Conservation (phyloP, 2,329 filamentous ascomycete genomes). For the Pseudonectria buxi region DNA sequence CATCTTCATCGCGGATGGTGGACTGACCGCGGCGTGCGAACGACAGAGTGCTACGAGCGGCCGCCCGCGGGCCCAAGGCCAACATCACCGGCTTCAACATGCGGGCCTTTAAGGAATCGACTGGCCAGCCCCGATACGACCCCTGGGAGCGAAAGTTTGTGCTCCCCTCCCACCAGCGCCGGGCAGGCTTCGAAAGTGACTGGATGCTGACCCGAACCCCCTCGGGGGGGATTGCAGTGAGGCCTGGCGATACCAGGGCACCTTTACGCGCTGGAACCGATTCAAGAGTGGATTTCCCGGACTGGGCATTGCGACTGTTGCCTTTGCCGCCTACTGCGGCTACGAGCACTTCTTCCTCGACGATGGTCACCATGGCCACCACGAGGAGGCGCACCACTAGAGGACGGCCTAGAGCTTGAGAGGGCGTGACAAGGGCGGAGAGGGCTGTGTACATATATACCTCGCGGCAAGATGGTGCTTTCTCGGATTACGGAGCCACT, state of each 20-base stretch:
- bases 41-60: conserved; percentile 42
- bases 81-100: conserved; percentile 93
- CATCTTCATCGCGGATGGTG: not conserved
- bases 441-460: conserved; percentile 17
- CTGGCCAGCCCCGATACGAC: conserved; percentile 57
- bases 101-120: conserved; percentile 67
- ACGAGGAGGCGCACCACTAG: conserved; percentile 51
- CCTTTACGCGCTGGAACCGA: conserved; percentile 81
- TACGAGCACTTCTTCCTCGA: conserved; percentile 85
- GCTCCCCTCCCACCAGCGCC: not conserved
- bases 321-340: conserved; percentile 81
- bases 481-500: too few relatives aligned
- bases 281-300: conserved; percentile 84
- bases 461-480: not conserved
- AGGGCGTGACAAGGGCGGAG: conserved; percentile 3
- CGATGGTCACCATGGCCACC: conserved; percentile 55
- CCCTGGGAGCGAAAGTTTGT: conserved; percentile 61
- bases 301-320: conserved; percentile 84
- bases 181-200: not conserved
- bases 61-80: conserved; percentile 47
- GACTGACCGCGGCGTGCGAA: conserved; percentile 8
- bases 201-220: conserved; percentile 6
- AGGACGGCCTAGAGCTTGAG: conserved; percentile 9
- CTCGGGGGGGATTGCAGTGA: conserved; percentile 52
- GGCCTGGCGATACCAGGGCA: conserved; percentile 87